Evolutionary conservation across 495 filamentous ascomycete species (phyloP).

Genomic region (Penicillium herquei): DNA sequence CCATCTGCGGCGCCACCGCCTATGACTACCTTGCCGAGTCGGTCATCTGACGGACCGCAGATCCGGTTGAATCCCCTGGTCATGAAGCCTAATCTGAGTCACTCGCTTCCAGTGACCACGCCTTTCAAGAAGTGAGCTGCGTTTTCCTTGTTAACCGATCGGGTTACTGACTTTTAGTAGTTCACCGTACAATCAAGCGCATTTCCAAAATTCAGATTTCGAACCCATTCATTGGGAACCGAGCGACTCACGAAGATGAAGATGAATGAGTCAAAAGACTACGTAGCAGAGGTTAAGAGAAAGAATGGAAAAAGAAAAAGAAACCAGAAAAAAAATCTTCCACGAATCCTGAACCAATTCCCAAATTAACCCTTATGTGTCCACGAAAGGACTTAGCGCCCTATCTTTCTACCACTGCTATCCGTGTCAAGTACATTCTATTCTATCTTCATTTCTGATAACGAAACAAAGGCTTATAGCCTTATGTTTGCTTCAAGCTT

Average conservation of each 20-base stretch:
- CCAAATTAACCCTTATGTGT: neutral
- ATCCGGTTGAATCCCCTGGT: slow-evolving; percentile 49
- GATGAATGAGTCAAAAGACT: neutral
- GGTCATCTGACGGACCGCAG: slow-evolving; percentile 41
- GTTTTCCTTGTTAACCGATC: neutral
- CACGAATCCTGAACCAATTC: neutral
- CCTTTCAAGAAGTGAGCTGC: slow-evolving; percentile 45
- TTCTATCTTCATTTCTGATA: too few relatives aligned
- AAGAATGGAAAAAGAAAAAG: neutral
- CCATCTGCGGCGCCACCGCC: slow-evolving; percentile 38
- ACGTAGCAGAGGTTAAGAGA: neutral
- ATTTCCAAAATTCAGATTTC: slow-evolving; percentile 82
- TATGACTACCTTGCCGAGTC: slow-evolving; percentile 36
- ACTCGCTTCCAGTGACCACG: slow-evolving; percentile 41
- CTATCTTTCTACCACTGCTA: neutral
- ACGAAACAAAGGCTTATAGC: too few relatives aligned
- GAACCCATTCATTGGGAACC: slow-evolving; percentile 61
- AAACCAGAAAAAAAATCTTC: neutral
- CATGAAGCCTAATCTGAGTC: slow-evolving; percentile 47
- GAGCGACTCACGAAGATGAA: slow-evolving; percentile 34
- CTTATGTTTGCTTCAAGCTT: too few relatives aligned
- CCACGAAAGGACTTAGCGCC: neutral
- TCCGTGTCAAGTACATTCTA: too few relatives aligned
- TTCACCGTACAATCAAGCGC: slow-evolving; percentile 74
- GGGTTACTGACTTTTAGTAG: slow-evolving; percentile 55